Percentiles rank a stretch among this genome's conserved stretches.
Conservation (phyloP, 345 rosid genomes). For the Brassica nigra region DNA sequence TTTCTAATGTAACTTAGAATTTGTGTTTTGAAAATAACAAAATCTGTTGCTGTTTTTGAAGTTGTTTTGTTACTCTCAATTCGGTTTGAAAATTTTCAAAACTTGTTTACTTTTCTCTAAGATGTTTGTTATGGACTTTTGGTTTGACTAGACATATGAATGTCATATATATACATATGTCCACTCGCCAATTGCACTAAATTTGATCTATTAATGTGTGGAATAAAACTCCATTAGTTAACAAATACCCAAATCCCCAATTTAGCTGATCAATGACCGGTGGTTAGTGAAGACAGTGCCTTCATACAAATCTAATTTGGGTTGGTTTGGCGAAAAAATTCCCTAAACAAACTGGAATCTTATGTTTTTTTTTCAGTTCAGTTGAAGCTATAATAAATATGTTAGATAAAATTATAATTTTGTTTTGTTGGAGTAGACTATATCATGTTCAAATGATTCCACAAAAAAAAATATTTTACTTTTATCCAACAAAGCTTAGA, state of each 20-base stretch:
- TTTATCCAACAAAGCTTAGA: background rate
- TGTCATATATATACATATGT: background rate
- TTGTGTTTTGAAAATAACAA: too few relatives aligned
- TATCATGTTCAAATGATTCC: background rate
- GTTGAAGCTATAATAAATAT: background rate
- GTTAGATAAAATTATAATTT: background rate
- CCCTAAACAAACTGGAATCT: background rate
- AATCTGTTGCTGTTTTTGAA: too few relatives aligned
- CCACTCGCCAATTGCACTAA: background rate
- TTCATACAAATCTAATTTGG: background rate
- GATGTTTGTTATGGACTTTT: background rate
- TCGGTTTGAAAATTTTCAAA: too few relatives aligned
- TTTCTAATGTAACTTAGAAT: too few relatives aligned
- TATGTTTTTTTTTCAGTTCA: background rate
- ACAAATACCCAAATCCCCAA: background rate
- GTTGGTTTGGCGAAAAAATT: background rate
- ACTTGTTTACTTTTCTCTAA: too few relatives aligned
- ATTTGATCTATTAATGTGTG: background rate
- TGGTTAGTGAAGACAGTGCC: background rate
- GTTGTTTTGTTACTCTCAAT: too few relatives aligned
- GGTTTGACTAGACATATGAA: background rate
- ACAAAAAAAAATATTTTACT: background rate
- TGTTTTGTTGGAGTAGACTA: background rate
- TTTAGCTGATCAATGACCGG: background rate
- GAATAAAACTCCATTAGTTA: background rate